phyloP scores from a whole-genome alignment of 2,329 filamentous ascomycete species.

The Bipolaris cookei region DNA sequence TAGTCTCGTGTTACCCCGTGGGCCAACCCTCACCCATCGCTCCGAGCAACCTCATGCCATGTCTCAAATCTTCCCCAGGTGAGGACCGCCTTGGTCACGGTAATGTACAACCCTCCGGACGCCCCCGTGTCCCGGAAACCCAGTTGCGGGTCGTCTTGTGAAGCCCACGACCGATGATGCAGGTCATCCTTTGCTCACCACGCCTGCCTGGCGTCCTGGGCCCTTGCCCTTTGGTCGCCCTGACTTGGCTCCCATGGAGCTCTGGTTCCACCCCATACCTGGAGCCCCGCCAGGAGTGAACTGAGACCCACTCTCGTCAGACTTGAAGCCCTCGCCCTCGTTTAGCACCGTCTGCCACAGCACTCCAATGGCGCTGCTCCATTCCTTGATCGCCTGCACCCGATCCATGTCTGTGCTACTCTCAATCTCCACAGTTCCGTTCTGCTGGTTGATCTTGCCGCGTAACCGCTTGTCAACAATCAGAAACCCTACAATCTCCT shows the following conservation, averaged over 20 bases:
- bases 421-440: conserved; percentile 81
- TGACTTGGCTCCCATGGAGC: conserved; percentile 38
- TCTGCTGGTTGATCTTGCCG: conserved; percentile 88
- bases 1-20: conserved; percentile 40
- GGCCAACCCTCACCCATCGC: conserved; percentile 33
- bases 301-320: conserved; percentile 52
- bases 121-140: conserved; percentile 39
- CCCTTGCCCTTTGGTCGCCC: conserved; percentile 49
- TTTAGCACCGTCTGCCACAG: conserved; percentile 77
- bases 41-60: conserved; percentile 37
- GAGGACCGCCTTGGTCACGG: conserved; percentile 39
- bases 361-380: conserved; percentile 71
- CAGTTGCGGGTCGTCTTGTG: conserved; percentile 43
- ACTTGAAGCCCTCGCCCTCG: conserved; percentile 75
- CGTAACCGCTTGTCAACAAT: conserved; percentile 89
- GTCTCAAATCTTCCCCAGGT: conserved; percentile 44
- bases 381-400: conserved; percentile 72
- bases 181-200: conserved; percentile 50
- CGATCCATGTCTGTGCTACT: conserved; percentile 76
- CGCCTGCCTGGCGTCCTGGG: conserved; percentile 45
- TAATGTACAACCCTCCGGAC: conserved; percentile 40
- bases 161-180: conserved; percentile 41
- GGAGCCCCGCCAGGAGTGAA: conserved; percentile 42
- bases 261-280: conserved; percentile 38
- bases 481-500: conserved; percentile 93